Base-by-base conservation (phyloP, 768 basidiomycete genomes). In the Amanita subjunquillea region DNA sequence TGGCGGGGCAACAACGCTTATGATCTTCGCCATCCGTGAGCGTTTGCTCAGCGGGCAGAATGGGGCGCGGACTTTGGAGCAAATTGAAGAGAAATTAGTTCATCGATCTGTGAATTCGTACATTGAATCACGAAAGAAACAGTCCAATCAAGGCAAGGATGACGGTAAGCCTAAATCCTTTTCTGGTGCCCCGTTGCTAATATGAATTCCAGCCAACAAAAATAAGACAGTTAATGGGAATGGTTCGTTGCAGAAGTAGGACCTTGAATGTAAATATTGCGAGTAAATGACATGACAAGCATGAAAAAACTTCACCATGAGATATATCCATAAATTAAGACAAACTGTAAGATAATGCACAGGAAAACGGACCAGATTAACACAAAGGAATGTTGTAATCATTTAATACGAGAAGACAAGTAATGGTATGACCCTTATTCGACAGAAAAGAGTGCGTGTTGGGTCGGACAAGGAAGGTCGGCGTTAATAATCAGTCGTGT, bases 1-100 rank as follows among this genome's bases (percentile, higher is more conserved):
- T 17, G 80, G 82, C 0, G 62, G 80, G 57, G 74, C 79, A 6
- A 77, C 76, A 0, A 66, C 78, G 0, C 62, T 83, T 5, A 67
- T 68, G 27, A 65, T 87, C 12, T 74, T 74, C 0, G 62, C 64
- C 0, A 74, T 77, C 0, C 71, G 84, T 0, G 84, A 87, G 56
- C 57, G 60, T 9, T 61, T 77, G 3, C 69, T 51, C 10, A 43
- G 76, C 3, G 56, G 62, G 1, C 56, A 58, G 13, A 6, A 6
- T 7, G 32, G 50, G 13, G 8, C 13, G 5, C 23, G 38, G 1
- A 1, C 17, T 2, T 9, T 43, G 10, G 41, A 44, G 7, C 25
- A 43, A 8, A 1, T 51, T 4, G 50, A 51, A 0, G 2, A n/a
- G 0, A 51, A 51, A 13, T 3, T 36, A 1, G 23, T 51, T 3